A percentile compares a stretch with the other conserved stretches of the same genome.
phyloP scores from a whole-genome alignment of 176 grass and related monocot species.

The Aegilops bicornis region DNA sequence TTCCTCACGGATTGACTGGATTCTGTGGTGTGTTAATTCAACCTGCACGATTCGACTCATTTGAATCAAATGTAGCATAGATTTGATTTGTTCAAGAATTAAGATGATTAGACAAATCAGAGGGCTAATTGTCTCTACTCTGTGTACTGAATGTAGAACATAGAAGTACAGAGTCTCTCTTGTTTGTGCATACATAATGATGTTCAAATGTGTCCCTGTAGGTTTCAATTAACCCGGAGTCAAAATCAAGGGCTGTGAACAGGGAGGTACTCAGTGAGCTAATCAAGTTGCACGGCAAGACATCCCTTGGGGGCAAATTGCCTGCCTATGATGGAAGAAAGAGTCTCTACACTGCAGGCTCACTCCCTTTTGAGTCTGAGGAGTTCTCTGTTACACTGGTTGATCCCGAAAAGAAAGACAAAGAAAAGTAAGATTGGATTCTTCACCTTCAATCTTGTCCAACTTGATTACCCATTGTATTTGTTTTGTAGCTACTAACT shows the following conservation, averaged over 20 bases:
- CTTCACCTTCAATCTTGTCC: neutral
- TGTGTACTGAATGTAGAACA: neutral
- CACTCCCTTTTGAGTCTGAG: constrained; percentile 72
- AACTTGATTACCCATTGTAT: neutral
- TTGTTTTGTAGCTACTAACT: neutral
- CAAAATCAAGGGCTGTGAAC: constrained; percentile 65
- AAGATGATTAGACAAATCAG: neutral
- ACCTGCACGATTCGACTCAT: no score
- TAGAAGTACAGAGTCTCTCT: neutral
- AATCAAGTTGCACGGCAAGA: constrained; percentile 48
- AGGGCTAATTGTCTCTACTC: neutral
- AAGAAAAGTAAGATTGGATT: constrained; percentile 35
- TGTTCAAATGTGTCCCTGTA: neutral
- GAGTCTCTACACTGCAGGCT: constrained; percentile 81
- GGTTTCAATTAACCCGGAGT: constrained; percentile 76
- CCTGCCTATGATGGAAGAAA: constrained; percentile 85
- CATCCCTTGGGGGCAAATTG: constrained; percentile 52
- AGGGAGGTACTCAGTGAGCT: constrained; percentile 69
- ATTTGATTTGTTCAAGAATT: neutral
- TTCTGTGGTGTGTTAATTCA: no score
- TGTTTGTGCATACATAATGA: neutral
- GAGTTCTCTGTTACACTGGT: constrained; percentile 58
- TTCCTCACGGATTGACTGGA: no score
- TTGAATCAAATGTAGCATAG: no score
- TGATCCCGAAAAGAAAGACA: constrained; percentile 55